A percentile compares a stretch with the other conserved stretches of the same genome.
Evolutionary conservation across 192 early-diverging fungal genomes (phyloP).

Genomic region (Backusella circina): DNA sequence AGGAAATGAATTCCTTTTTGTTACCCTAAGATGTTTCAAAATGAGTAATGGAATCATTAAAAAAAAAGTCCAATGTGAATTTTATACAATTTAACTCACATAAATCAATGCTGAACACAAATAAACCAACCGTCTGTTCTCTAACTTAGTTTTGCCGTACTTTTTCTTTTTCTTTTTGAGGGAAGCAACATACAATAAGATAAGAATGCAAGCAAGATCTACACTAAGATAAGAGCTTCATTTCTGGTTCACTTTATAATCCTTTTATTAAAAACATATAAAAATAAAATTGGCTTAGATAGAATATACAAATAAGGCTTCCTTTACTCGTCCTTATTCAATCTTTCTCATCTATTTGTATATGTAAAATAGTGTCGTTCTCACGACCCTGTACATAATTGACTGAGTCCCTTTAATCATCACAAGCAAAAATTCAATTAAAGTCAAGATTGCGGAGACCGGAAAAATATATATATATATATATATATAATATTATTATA

Average conservation of each 20-base stretch:
- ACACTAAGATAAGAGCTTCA: background rate
- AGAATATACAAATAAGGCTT: background rate
- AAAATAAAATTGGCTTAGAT: background rate
- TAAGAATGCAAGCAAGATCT: background rate
- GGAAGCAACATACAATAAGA: background rate
- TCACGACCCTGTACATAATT: background rate
- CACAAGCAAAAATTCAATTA: background rate
- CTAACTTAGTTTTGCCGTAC: background rate
- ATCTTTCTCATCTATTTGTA: background rate
- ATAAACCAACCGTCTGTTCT: conserved; percentile 4
- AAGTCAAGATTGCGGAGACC: background rate
- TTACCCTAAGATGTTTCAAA: background rate
- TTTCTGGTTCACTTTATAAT: background rate
- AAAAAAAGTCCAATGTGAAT: background rate
- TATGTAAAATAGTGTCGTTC: background rate
- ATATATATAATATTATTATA: background rate
- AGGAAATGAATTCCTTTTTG: background rate
- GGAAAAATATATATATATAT: background rate
- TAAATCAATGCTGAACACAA: background rate
- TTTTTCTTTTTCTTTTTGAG: background rate
- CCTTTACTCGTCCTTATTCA: background rate
- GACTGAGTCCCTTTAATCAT: background rate
- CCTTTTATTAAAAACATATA: background rate
- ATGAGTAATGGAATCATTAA: background rate
- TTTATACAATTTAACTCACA: background rate